A percentile compares a stretch with the other conserved stretches of the same genome.
These are phyloP conservation scores for Saccharomycopsis sp. DNA, from an alignment of 805 yeast genomes.

Conservation along the genomic window DNA sequence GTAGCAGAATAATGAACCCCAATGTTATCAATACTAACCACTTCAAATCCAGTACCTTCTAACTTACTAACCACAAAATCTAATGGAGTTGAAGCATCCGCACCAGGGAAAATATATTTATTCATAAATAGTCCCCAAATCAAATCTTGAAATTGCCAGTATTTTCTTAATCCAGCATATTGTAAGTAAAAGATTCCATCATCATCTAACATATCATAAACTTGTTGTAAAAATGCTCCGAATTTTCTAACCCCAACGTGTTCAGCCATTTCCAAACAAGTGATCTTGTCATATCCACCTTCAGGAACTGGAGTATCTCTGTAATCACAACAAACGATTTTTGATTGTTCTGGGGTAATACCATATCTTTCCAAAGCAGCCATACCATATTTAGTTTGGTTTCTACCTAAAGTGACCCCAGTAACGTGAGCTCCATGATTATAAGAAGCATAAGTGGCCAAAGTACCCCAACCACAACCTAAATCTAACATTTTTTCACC, in stretches of 20 bases:
- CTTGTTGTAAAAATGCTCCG: slow-evolving; percentile 64
- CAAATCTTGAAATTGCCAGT: slow-evolving; percentile 91
- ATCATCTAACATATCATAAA: slow-evolving; percentile 79
- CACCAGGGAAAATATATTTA: slow-evolving; percentile 95
- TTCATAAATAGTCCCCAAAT: slow-evolving; percentile 95
- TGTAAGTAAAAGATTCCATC: slow-evolving; percentile 84
- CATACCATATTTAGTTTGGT: slow-evolving; percentile 88
- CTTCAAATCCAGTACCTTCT: slow-evolving; percentile 81
- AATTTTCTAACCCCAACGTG: slow-evolving; percentile 90
- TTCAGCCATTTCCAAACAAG: slow-evolving; percentile 92
- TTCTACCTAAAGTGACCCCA: slow-evolving; percentile 81
- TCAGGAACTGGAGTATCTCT: slow-evolving; percentile 78
- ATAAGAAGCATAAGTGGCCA: slow-evolving; percentile 74
- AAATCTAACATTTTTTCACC: slow-evolving; percentile 75
- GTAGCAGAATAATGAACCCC: slow-evolving; percentile 93
- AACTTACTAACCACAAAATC: slow-evolving; percentile 68
- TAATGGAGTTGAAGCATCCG: slow-evolving; percentile 91
- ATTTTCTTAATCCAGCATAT: slow-evolving; percentile 83
- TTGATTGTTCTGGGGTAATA: slow-evolving; percentile 55
- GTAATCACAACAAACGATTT: slow-evolving; percentile 75
- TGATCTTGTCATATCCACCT: slow-evolving; percentile 68
- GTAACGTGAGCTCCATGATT: slow-evolving; percentile 80
- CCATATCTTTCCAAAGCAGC: slow-evolving; percentile 58
- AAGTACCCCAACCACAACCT: slow-evolving; percentile 96
- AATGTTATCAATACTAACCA: slow-evolving; percentile 72